Base-by-base conservation (phyloP, 805 yeast genomes). In the Metahyphopichia silvanorum region DNA sequence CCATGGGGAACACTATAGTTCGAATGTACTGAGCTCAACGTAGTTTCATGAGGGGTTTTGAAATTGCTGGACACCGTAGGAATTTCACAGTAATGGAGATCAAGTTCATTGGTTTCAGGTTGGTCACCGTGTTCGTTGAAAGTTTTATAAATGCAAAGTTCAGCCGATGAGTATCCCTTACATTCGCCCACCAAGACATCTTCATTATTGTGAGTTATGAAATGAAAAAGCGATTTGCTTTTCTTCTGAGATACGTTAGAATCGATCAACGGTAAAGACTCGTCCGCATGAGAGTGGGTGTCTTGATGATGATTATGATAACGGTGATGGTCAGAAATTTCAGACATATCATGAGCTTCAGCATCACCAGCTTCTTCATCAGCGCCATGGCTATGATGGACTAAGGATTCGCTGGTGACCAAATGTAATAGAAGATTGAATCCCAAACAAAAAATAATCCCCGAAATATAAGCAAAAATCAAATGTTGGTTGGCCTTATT, bases 321-420 rank as follows among this genome's bases (percentile, higher is more conserved):
- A 27, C 46, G 51, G n/a, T 44, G 50, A 38, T 40, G 41, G 21
- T 42, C 42, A 20, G 29, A 23, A 10, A 35, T 26, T 23, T 43
- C 46, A 16, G 44, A 24, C 19, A 35, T 35, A 17, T 24, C 20
- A 11, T 21, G 38, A 13, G 37, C 14, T 17, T 32, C 23, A 24
- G 35, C 11, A 22, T 32, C 36, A 15, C 42, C 44, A 11, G 41
- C 44, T 9, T 37, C 46, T 37, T 39, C 13, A 34, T 24, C 28
- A 10, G 52, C 56, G 11, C 53, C 65, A 47, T 88, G 96, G 11
- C 77, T 82, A 57, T 96, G 88, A 51, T 88, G 96, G 0, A 89
- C 84, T 21, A 89, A 74, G 20, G 89, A 79, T 52, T 86, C 86
- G 31, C 91, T 77, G 0, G 97, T 86, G 32, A 79, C 56, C 21